Base-by-base conservation (phyloP, 805 yeast species). In the Candida manassasensis region DNA sequence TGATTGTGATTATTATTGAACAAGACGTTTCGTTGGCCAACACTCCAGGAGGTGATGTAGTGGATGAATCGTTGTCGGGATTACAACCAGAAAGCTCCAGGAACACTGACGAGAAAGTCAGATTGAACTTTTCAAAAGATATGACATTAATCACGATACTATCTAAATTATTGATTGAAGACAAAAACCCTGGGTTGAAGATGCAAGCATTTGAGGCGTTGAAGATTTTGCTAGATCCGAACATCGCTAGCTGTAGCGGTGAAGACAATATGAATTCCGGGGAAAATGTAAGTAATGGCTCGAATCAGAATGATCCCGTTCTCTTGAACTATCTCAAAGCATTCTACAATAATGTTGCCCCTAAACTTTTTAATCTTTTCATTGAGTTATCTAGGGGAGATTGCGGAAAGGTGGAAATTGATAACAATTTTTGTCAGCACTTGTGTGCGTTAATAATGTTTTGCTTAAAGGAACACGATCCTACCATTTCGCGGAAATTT, bases 171-270 rank as follows among this genome's bases (percentile, higher is more conserved):
- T 55, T 89, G 5, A 54, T 79, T 3, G 69, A 73, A 14, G 94
- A 84, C 40, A 61, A 67, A 8, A 79, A 79, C 43, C 73, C 80
- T 4, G 94, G 95, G 0, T 59, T 88, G 34, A 80, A 83, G 50
- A 76, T 84, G 5, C 96, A 88, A 55, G 83, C 89, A 0, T 79
- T 75, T 43, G 96, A 88, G 57, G 95, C 96, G 1, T 58, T 89
- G 32, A 80, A 80, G 51, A 77, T 80, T 2, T 57, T 89, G 21
- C 63, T 89, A 10, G 89, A 84, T 49, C 80, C 85, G 1, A 61
- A 57, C 38, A 59, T 60, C 12, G 65, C 63, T 4, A 59, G 48
- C 9, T 25, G 15, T 14, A 21, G 11, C 14, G 4, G 14, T 24
- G 10, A 13, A 4, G 31, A 22, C 18, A 17, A 24, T 12, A 9